Conservation (phyloP, 2,329 filamentous ascomycete genomes). For the Pseudogymnoascus pannorum region DNA sequence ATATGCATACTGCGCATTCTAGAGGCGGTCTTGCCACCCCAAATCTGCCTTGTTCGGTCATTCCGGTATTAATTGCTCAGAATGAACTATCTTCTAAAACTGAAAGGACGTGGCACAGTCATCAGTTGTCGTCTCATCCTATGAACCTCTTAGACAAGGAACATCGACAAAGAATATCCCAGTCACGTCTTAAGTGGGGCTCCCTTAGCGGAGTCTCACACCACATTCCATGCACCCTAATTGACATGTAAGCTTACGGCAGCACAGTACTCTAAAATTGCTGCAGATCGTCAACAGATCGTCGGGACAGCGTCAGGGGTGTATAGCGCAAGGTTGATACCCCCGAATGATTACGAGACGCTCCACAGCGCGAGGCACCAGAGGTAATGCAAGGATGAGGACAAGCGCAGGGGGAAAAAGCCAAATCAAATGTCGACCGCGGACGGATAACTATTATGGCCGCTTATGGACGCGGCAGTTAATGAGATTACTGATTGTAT, state of each 20-base stretch:
- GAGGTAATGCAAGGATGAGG: not conserved
- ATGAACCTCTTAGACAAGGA: not conserved
- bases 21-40: not conserved
- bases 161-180: not conserved
- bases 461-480: not conserved
- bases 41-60: not conserved
- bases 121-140: not conserved
- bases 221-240: not conserved
- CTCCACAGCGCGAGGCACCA: not conserved
- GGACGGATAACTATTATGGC: not conserved
- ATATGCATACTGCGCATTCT: not conserved
- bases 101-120: not conserved
- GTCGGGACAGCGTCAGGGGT: not conserved
- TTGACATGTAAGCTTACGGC: not conserved
- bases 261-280: not conserved
- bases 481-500: not conserved
- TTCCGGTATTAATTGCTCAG: not conserved
- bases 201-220: not conserved
- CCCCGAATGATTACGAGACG: not conserved
- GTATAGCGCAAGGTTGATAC: not conserved
- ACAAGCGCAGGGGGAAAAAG: not conserved
- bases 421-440: not conserved
- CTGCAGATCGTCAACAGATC: not conserved
- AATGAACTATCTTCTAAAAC: not conserved
- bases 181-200: not conserved